These are phyloP conservation scores for Pleurozium schreberi DNA, from an alignment of 225 moss, liverwort and hornwort genomes.

Conservation along the genomic window DNA sequence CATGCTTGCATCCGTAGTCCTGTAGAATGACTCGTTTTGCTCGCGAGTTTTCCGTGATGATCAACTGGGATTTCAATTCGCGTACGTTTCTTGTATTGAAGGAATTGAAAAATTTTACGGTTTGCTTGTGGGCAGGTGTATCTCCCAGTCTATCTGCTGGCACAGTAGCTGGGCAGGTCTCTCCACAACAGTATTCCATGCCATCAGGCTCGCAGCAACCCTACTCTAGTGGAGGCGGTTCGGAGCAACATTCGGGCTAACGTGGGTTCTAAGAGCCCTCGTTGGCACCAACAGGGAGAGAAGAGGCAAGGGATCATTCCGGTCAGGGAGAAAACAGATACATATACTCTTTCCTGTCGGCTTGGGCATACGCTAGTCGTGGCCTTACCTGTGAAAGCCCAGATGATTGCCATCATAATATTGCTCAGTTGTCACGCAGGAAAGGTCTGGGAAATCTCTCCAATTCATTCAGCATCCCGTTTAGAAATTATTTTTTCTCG, in stretches of 20 bases:
- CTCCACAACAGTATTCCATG: constrained; percentile 44
- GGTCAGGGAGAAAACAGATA: constrained; percentile 23
- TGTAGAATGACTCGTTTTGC: background rate
- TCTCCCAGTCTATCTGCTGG: constrained; percentile 50
- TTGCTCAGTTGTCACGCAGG: constrained; percentile 43
- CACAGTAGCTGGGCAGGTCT: constrained; percentile 44
- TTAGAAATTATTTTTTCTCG: constrained; percentile 18
- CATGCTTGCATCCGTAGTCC: background rate
- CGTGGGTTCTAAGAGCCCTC: constrained; percentile 23
- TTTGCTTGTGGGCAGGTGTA: constrained; percentile 43
- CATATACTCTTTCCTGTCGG: constrained; percentile 43
- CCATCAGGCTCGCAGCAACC: constrained; percentile 34
- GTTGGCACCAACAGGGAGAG: constrained; percentile 41
- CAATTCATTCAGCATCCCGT: constrained; percentile 32
- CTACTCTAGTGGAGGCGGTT: constrained; percentile 41
- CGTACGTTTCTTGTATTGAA: background rate
- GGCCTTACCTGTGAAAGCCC: constrained; percentile 37
- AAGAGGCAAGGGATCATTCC: constrained; percentile 3
- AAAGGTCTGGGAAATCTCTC: constrained; percentile 37
- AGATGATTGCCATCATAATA: constrained; percentile 32
- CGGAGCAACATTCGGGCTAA: constrained; percentile 52
- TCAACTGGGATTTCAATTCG: background rate
- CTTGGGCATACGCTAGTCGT: constrained; percentile 24
- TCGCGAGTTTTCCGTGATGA: background rate
- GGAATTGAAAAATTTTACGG: constrained; percentile 9